Base-by-base conservation (phyloP, 1,284 basidiomycete genomes). In the Anthracocystis panici-leucophaei region DNA sequence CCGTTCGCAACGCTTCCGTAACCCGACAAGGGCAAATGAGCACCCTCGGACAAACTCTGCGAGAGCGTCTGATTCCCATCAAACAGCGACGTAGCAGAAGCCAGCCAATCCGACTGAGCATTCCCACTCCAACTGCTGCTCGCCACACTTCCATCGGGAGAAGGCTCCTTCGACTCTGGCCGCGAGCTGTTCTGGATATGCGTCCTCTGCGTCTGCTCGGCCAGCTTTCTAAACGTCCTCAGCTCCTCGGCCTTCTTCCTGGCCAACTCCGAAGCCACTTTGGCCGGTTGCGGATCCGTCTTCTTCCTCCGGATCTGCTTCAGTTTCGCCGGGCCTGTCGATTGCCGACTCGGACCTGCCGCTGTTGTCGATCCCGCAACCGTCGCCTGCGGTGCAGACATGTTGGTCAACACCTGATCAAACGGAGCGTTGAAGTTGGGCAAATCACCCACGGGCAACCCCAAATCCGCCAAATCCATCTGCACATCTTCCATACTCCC, bases 371-470 rank as follows among this genome's bases (percentile, higher is more conserved):
- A 21, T 27, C 27, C 27, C 4, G 27, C 27, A n/a, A 18, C 20
- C 14, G 27, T 48, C 46, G 55, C 14, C 23, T 53, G 41, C 1
- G 55, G 23, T 18, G 64, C 35, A 3, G 56, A 31, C 38, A 63
- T 18, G 40, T 70, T 51, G 25, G 57, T 41, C 51, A 75, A 50
- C 5, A 31, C 44, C 27, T 65, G 62, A 46, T 71, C 64, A 49
- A 75, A 75, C 7, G 75, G 73, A 33, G 75, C 71, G 23, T 74
- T 74, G 54, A 77, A 75, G 65, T 55, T 68, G 49, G 69, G 66
- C 29, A 72, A 50, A 6, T 66, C 57, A 27, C 51, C 52, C 10
- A 57, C 58, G 16, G 69, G 65, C 44, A 70, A n/a, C 0, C 69
- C 69, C 31, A 73, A 52, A 42, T 73, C 74, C 20, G 65, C 51